These are phyloP conservation scores for Acephala macrosclerotiorum DNA, from an alignment of 2,329 filamentous ascomycete species.

Conservation along the genomic window DNA sequence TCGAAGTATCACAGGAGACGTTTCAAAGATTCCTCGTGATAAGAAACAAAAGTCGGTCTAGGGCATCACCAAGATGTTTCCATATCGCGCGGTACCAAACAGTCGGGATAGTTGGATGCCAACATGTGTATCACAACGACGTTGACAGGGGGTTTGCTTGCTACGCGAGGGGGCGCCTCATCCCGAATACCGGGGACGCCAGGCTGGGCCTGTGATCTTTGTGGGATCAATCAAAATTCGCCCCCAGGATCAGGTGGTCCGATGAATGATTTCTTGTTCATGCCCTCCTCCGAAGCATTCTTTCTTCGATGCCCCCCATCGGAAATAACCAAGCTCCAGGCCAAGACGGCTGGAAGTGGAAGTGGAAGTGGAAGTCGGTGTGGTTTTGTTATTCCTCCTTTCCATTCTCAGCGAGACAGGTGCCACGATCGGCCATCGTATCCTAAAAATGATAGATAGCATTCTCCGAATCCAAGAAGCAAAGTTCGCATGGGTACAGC, in stretches of 20 bases:
- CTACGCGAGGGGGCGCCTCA: constrained; percentile 8
- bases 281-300: neutral
- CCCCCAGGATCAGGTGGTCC: neutral
- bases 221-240: neutral
- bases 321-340: neutral
- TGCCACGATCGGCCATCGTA: neutral
- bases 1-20: neutral
- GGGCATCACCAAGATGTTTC: too few species aligned
- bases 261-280: neutral
- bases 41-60: too few species aligned
- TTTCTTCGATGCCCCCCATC: neutral
- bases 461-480: constrained; percentile 5
- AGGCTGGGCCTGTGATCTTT: neutral
- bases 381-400: neutral
- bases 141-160: neutral
- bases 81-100: too few species aligned
- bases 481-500: neutral
- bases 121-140: neutral
- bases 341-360: neutral
- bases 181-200: constrained; percentile 5
- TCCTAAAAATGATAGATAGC: constrained; percentile 4
- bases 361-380: constrained; percentile 1
- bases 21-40: too few species aligned
- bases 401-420: constrained; percentile 1
- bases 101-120: neutral